Evolutionary conservation across 2,329 filamentous ascomycete genomes (phyloP), one percentile per base, ranked within the genome.

Genomic region (Orbilia oligospora): DNA sequence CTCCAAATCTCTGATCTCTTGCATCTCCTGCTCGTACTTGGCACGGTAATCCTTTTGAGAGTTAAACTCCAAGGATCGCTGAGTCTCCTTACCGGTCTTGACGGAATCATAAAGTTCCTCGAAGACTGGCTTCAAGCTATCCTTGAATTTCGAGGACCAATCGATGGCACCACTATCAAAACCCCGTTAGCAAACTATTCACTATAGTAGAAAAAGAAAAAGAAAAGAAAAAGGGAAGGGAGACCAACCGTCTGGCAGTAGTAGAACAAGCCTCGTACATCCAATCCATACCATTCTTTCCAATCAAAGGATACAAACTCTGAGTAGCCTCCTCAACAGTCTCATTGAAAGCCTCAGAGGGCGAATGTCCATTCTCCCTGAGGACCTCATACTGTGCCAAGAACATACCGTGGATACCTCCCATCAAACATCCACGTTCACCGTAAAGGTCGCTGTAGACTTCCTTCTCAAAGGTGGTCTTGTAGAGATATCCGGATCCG

Each of bases 361-460:
- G 96, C 87, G 90, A 92, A 91, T 99, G 96, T 87, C 96, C 96
- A 83, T 93, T 92, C 91, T 99, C 96, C 85, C 96, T 94, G 87
- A 99, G 94, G 83, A 99, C 96, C 90, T 99, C 96, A 90, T 99
- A 99, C 89, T 99, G 96, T 80, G 96, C 96, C 83, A 99, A 93
- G 93, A 99, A 99, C 96, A 99, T 99, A 86, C 96, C 96, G 90
- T 99, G 96, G 87, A 99, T 99, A 87, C 96, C 96, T 83, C 96
- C 96, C 96, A 99, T 99, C 84, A 99, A 89, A 91, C 96, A 99
- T 86, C 96, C 96, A 88, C 96, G 94, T 92, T 99, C 96, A 87
- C 96, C 96, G 89, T 99, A 99, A 83, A 99, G 64, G 88, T 98
- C 96, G 81, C 94, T 97, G 92, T 97, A 97, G 85, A 99, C 96